phyloP scores from a whole-genome alignment of 805 yeast genomes.

The Priceomyces castillae region DNA sequence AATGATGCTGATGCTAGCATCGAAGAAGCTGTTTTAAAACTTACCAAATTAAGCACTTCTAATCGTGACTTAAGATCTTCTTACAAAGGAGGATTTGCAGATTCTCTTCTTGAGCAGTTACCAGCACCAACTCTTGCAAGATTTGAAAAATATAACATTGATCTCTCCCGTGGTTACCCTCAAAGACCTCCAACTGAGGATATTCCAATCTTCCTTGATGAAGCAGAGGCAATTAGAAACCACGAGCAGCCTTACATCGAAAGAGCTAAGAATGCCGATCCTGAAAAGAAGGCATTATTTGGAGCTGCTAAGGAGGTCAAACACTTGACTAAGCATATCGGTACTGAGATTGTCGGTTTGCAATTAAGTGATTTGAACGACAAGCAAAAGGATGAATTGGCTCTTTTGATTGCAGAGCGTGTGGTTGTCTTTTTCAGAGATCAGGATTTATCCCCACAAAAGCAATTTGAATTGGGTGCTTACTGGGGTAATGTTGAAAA shows the following conservation, averaged over 20 bases:
- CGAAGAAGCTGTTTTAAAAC: slow-evolving; percentile 6
- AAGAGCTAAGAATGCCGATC: slow-evolving; percentile 29
- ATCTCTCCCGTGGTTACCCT: slow-evolving; percentile 27
- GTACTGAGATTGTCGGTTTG: slow-evolving; percentile 30
- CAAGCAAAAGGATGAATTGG: slow-evolving; percentile 28
- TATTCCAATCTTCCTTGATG: slow-evolving; percentile 29
- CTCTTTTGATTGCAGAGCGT: slow-evolving; percentile 28
- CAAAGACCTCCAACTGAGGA: slow-evolving; percentile 17
- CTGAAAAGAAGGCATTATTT: slow-evolving; percentile 29
- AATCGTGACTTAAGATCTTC: slow-evolving; percentile 2
- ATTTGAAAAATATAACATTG: slow-evolving; percentile 23
- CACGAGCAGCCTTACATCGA: slow-evolving; percentile 22
- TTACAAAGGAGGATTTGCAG: slow-evolving; percentile 9
- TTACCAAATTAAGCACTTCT: slow-evolving; percentile 1
- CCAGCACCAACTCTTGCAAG: slow-evolving; percentile 23
- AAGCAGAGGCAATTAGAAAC: slow-evolving; percentile 24
- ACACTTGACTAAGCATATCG: slow-evolving; percentile 24
- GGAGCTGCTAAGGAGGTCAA: slow-evolving; percentile 29
- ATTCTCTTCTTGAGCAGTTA: slow-evolving; percentile 16
- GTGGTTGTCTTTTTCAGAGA: slow-evolving; percentile 31
- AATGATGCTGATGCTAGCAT: neutral
- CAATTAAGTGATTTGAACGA: slow-evolving; percentile 26
- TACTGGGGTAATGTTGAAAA: slow-evolving; percentile 31
- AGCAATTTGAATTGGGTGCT: slow-evolving; percentile 26
- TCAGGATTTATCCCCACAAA: slow-evolving; percentile 31